Evolutionary conservation across 108 stramenopile genomes (phyloP).

Genomic region (Conticribra guillardii): DNA sequence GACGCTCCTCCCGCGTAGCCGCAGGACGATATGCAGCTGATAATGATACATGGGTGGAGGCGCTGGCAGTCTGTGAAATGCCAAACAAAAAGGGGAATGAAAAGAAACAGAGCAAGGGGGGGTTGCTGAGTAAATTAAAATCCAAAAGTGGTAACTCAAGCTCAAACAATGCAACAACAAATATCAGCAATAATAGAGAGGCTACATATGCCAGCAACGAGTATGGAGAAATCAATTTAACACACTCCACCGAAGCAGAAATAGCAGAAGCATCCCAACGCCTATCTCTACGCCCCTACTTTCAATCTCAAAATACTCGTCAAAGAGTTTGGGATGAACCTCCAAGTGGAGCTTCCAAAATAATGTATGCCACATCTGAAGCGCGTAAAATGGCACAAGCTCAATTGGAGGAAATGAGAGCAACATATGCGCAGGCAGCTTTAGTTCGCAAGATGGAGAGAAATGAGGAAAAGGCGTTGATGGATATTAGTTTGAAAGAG

Average conservation of each 20-base stretch:
- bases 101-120: constrained; percentile 7
- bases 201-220: not conserved
- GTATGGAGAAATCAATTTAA: not conserved
- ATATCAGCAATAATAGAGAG: not conserved
- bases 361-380: constrained; percentile 64
- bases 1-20: constrained; percentile 62
- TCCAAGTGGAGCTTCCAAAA: constrained; percentile 70
- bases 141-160: constrained; percentile 18
- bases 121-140: constrained; percentile 44
- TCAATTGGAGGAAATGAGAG: constrained; percentile 69
- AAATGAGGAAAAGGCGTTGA: constrained; percentile 11
- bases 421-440: constrained; percentile 31
- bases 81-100: constrained; percentile 11
- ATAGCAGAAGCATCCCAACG: constrained; percentile 44
- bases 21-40: constrained; percentile 52
- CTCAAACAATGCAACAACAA: constrained; percentile 4
- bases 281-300: constrained; percentile 70
- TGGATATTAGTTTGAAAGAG: constrained; percentile 23
- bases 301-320: constrained; percentile 62
- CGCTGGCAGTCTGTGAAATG: constrained; percentile 65
- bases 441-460: constrained; percentile 22
- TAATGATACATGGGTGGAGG: constrained; percentile 82
- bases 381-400: constrained; percentile 65
- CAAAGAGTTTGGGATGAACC: constrained; percentile 87
- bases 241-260: constrained; percentile 18